Percentiles rank a stretch among this genome's conserved stretches.
These are phyloP conservation scores for Phaeolepiota aurea DNA, from an alignment of 768 basidiomycete genomes.

Conservation along the genomic window DNA sequence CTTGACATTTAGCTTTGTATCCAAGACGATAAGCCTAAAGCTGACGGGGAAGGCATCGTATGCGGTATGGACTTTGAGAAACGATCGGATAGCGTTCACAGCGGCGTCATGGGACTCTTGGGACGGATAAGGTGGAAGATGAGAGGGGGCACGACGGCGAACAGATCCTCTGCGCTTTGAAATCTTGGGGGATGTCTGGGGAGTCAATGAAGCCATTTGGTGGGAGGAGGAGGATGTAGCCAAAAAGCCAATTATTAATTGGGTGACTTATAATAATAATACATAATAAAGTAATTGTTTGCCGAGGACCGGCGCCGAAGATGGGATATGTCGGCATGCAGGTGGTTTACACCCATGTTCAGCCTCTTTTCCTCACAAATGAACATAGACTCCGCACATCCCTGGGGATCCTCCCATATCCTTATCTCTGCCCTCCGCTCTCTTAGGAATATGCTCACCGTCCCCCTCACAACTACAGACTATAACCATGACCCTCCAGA, in stretches of 20 bases:
- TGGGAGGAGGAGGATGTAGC: too few species aligned
- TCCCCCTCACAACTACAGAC: background rate
- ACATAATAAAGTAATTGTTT: background rate
- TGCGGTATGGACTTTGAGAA: conserved; percentile 77
- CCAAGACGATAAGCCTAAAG: conserved; percentile 93
- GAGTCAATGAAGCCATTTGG: conserved; percentile 44
- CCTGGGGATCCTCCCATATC: background rate
- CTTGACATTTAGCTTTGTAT: conserved; percentile 93
- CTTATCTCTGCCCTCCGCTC: background rate
- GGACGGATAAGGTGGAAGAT: conserved; percentile 44
- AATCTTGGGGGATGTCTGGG: conserved; percentile 38
- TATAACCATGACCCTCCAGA: conserved; percentile 17
- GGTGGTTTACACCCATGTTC: too few species aligned
- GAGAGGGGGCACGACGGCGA: conserved; percentile 47
- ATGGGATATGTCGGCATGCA: too few species aligned
- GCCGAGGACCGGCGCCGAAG: too few species aligned
- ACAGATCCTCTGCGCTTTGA: conserved; percentile 49
- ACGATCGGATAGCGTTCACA: conserved; percentile 61
- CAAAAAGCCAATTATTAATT: conserved; percentile 5
- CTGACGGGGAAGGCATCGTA: conserved; percentile 98
- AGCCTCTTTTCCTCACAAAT: background rate
- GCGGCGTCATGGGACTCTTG: conserved; percentile 66
- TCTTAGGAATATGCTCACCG: background rate
- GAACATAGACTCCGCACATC: background rate
- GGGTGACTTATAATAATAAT: conserved; percentile 2